phyloP scores from a whole-genome alignment of 257 asterid species.

The Eucommia ulmoides region DNA sequence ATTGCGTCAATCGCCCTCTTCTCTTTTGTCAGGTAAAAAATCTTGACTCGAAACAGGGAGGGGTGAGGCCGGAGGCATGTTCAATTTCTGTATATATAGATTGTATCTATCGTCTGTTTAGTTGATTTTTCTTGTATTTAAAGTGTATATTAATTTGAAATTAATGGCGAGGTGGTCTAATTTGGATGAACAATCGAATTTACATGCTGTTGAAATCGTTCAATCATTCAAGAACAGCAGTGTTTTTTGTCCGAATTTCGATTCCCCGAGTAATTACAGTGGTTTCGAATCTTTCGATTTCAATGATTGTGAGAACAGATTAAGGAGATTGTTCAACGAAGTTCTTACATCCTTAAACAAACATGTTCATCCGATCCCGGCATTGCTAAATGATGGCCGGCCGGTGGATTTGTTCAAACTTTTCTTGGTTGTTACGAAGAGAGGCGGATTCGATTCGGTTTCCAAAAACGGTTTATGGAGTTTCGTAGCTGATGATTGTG shows the following conservation, averaged over 20 bases:
- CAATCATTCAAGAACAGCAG: slow-evolving; percentile 7
- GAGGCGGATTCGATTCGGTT: slow-evolving; percentile 39
- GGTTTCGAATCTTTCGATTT: slow-evolving; percentile 22
- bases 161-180: slow-evolving; percentile 41
- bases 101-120: neutral
- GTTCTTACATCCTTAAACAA: slow-evolving; percentile 30
- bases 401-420: slow-evolving; percentile 55
- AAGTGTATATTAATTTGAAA: slow-evolving; percentile 12
- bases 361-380: slow-evolving; percentile 47
- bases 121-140: slow-evolving; percentile 6
- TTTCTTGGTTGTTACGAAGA: slow-evolving; percentile 46
- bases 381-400: slow-evolving; percentile 32
- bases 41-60: too few species aligned
- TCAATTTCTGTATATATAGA: too few species aligned
- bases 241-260: slow-evolving; percentile 19
- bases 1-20: too few species aligned
- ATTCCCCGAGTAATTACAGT: slow-evolving; percentile 7
- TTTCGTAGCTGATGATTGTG: slow-evolving; percentile 46
- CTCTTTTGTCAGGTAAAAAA: slow-evolving; percentile 1
- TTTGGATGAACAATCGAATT: slow-evolving; percentile 17
- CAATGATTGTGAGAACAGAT: slow-evolving; percentile 36
- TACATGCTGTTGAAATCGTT: slow-evolving; percentile 15
- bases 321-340: slow-evolving; percentile 46
- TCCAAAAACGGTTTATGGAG: slow-evolving; percentile 41
- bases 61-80: too few species aligned